Conservation (phyloP, 148 eudicot genomes). For the Diospyros lotus region DNA sequence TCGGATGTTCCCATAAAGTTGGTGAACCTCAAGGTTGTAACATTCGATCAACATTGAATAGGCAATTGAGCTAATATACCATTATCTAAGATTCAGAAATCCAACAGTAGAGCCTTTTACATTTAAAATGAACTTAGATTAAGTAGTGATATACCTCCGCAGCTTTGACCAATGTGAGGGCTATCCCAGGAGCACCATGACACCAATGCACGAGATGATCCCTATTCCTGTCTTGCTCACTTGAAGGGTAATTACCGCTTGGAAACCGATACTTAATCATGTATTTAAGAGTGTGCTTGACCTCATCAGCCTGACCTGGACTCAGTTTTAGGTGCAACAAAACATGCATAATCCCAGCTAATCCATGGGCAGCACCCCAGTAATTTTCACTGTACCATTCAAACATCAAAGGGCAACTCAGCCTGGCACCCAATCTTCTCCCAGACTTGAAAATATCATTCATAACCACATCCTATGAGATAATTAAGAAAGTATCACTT, state of each 20-base stretch:
- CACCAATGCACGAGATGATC: conserved; percentile 64
- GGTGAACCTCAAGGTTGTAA: not conserved
- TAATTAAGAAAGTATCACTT: not conserved
- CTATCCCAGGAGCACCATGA: conserved; percentile 63
- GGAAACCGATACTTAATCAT: conserved; percentile 42
- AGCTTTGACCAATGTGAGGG: conserved; percentile 52
- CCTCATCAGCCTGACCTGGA: conserved; percentile 43
- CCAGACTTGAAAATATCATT: conserved; percentile 41
- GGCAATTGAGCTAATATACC: not conserved
- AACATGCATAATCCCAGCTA: conserved; percentile 60
- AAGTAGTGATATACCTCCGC: conserved; percentile 36
- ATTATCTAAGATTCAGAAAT: not conserved
- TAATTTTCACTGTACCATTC: conserved; percentile 45
- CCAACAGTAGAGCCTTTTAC: not conserved
- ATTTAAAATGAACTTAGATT: not conserved
- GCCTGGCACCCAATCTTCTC: conserved; percentile 33
- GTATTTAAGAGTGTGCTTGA: conserved; percentile 47
- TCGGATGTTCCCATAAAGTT: not conserved
- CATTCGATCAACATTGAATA: not conserved
- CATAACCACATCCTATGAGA: conserved; percentile 30
- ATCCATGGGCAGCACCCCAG: conserved; percentile 72
- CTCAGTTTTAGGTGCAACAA: conserved; percentile 45
- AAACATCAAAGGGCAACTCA: conserved; percentile 52
- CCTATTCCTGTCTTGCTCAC: conserved; percentile 27
- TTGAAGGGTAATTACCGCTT: conserved; percentile 45